A percentile compares a stretch with the other conserved stretches of the same genome.
phyloP scores from a whole-genome alignment of 305 asterid genomes.

The Solanum hybrid region DNA sequence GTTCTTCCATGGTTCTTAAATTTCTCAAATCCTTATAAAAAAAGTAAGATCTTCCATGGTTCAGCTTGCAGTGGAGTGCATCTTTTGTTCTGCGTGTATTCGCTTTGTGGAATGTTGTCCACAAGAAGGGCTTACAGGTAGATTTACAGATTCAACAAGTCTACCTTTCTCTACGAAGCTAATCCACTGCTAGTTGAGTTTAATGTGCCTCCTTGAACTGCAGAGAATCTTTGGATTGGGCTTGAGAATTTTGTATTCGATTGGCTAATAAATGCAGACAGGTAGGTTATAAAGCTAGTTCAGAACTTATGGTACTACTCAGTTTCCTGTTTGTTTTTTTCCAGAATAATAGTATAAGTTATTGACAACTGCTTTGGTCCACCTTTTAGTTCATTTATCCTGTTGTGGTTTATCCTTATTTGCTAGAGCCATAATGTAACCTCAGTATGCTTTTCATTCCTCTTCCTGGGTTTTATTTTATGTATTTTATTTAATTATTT shows the following conservation, averaged over 20 bases:
- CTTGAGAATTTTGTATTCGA: constrained; percentile 97
- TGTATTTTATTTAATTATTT: background rate
- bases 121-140: constrained; percentile 98
- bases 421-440: background rate
- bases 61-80: constrained; percentile 99
- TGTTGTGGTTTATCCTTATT: background rate
- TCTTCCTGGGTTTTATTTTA: background rate
- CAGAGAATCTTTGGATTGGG: constrained; percentile 97
- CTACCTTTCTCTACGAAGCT: background rate
- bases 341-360: background rate
- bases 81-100: constrained; percentile 98
- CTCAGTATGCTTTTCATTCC: background rate
- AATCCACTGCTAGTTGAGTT: background rate
- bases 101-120: constrained; percentile 99
- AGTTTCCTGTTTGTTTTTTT: background rate
- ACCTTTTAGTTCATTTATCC: background rate
- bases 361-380: background rate
- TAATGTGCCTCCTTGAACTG: constrained; percentile 23
- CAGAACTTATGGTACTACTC: background rate
- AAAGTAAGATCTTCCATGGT: background rate
- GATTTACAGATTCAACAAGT: constrained; percentile 11
- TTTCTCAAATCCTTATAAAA: background rate
- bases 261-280: constrained; percentile 99
- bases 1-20: background rate
- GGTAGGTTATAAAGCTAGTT: constrained; percentile 33